These are phyloP conservation scores for Pleurotus tuber-regium DNA, from an alignment of 768 basidiomycete genomes.

Conservation along the genomic window DNA sequence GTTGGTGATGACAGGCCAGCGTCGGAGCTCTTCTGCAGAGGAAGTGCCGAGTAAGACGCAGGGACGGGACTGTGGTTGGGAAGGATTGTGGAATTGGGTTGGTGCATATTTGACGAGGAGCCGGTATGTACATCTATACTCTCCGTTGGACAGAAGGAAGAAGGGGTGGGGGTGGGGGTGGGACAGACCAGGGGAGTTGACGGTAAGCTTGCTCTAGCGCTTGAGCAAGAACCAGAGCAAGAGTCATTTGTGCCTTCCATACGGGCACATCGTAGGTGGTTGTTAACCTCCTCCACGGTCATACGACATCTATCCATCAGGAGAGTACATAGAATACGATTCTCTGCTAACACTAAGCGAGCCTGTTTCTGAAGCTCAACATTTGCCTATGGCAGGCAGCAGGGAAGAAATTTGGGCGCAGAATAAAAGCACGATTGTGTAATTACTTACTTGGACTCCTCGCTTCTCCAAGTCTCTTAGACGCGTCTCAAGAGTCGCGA, in stretches of 20 bases:
- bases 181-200: background rate
- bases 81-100: background rate
- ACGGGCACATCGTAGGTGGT: background rate
- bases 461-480: background rate
- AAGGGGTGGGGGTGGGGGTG: background rate
- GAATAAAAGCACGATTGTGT: background rate
- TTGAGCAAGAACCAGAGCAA: background rate
- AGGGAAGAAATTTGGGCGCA: background rate
- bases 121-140: background rate
- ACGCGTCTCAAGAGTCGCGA: background rate
- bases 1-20: background rate
- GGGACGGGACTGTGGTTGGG: too few relatives aligned
- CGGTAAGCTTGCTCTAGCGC: background rate
- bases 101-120: background rate
- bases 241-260: background rate
- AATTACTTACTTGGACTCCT: background rate
- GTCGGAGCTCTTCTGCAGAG: too few relatives aligned
- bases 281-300: background rate
- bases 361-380: conserved; percentile 4
- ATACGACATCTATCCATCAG: background rate
- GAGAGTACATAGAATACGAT: background rate
- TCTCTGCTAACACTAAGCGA: background rate
- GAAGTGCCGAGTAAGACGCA: too few relatives aligned
- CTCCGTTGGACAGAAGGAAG: background rate
- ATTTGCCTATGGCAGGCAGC: background rate